These are phyloP conservation scores for Lichina pygmaea DNA, from an alignment of 495 filamentous ascomycete genomes.

Conservation along the genomic window DNA sequence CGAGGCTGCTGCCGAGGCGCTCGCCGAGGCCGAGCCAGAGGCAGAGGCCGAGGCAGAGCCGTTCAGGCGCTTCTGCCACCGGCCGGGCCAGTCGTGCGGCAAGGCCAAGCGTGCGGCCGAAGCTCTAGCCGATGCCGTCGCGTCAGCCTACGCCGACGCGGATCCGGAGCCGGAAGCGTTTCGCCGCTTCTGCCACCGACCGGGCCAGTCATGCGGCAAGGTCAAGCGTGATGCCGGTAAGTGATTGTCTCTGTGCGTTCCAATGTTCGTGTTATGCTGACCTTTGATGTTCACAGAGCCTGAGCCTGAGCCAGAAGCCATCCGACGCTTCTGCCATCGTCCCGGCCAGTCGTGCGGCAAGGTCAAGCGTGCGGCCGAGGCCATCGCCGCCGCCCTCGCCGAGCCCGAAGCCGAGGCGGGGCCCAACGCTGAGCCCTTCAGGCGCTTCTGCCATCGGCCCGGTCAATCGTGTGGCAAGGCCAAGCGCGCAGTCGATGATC, in stretches of 20 bases:
- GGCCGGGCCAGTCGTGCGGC: constrained; percentile 5
- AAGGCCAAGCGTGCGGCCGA: constrained; percentile 24
- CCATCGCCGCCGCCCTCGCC: constrained; percentile 17
- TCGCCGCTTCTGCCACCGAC: constrained; percentile 4
- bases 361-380: constrained; percentile 20
- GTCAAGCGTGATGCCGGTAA: constrained; percentile 11
- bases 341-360: constrained; percentile 18
- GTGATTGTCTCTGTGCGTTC: not conserved
- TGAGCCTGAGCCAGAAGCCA: not conserved
- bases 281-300: not conserved
- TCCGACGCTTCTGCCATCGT: constrained; percentile 9
- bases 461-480: constrained; percentile 7
- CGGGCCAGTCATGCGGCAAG: constrained; percentile 6
- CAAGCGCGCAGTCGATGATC: constrained; percentile 12
- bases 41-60: constrained; percentile 8
- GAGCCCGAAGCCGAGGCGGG: constrained; percentile 4
- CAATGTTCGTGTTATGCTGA: not conserved
- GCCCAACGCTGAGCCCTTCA: constrained; percentile 3
- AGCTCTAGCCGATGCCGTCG: constrained; percentile 20
- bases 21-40: constrained; percentile 14
- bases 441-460: constrained; percentile 5
- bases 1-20: constrained; percentile 20
- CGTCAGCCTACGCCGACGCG: constrained; percentile 15
- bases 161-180: constrained; percentile 4
- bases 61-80: constrained; percentile 12